phyloP scores from a whole-genome alignment of 345 rosid genomes.

The Litchi chinensis region DNA sequence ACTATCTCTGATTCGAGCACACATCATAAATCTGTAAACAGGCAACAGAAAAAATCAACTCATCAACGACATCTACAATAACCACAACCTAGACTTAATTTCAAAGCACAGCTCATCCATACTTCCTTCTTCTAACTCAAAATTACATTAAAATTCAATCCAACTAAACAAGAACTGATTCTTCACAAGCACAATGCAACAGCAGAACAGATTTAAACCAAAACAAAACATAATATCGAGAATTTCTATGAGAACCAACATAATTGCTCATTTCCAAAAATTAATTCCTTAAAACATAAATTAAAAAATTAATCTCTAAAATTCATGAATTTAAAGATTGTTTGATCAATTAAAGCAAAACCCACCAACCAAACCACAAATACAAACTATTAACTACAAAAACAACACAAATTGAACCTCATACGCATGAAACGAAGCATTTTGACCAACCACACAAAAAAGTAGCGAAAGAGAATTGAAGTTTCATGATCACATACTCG shows the following conservation, averaged over 20 bases:
- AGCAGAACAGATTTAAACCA: constrained; percentile 2
- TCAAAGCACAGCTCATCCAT: not conserved
- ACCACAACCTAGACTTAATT: constrained; percentile 19
- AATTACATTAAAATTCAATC: not conserved
- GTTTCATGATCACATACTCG: not conserved
- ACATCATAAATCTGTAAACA: constrained; percentile 9
- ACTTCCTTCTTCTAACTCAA: constrained; percentile 4
- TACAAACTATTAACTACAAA: not conserved
- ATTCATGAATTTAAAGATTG: not conserved
- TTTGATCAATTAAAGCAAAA: not conserved
- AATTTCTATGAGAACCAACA: not conserved
- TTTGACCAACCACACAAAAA: not conserved
- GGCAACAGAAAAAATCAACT: constrained; percentile 13
- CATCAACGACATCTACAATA: constrained; percentile 7
- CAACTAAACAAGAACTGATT: not conserved
- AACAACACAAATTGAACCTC: not conserved
- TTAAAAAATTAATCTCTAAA: not conserved
- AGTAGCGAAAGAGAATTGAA: not conserved
- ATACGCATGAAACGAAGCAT: not conserved
- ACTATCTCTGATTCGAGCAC: constrained; percentile 1
- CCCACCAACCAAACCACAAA: not conserved
- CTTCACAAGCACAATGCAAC: not conserved
- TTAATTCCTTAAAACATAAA: not conserved
- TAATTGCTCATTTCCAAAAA: not conserved
- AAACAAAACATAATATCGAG: not conserved